These are phyloP conservation scores for Pythium pectinolyticum DNA, from an alignment of 352 stramenopile genomes.

Conservation along the genomic window DNA sequence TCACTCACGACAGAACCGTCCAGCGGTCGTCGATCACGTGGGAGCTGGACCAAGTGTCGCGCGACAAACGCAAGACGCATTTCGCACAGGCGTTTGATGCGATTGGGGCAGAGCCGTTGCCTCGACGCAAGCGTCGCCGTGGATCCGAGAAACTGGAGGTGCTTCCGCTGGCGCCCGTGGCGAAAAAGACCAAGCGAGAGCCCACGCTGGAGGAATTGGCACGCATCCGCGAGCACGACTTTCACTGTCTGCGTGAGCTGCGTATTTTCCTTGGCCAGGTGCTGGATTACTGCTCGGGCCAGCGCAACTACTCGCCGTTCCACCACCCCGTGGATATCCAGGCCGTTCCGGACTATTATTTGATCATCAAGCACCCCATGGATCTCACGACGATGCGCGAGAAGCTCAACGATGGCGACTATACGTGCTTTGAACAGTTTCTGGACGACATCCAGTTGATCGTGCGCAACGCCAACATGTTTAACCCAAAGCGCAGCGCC, in stretches of 20 bases:
- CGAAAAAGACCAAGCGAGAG: conserved; percentile 31
- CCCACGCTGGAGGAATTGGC: conserved; percentile 43
- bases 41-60: conserved; percentile 37
- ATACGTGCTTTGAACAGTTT: conserved; percentile 88
- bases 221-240: conserved; percentile 63
- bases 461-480: conserved; percentile 86
- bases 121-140: conserved; percentile 19
- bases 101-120: conserved; percentile 50
- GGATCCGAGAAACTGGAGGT: conserved; percentile 41
- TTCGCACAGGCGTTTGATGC: conserved; percentile 65
- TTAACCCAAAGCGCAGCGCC: conserved; percentile 82
- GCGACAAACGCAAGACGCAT: conserved; percentile 38
- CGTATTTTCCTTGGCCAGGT: conserved; percentile 88
- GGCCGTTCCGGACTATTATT: conserved; percentile 87
- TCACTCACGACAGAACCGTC: conserved; percentile 45
- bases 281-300: conserved; percentile 75
- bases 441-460: conserved; percentile 88
- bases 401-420: conserved; percentile 89
- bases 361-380: conserved; percentile 88
- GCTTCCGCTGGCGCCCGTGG: conserved; percentile 56
- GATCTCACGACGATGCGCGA: conserved; percentile 87
- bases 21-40: conserved; percentile 47
- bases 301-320: conserved; percentile 71
- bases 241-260: conserved; percentile 84
- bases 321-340: conserved; percentile 69